These are phyloP conservation scores for Crithidia bombi DNA, from an alignment of 208 protist genomes.

Conservation along the genomic window DNA sequence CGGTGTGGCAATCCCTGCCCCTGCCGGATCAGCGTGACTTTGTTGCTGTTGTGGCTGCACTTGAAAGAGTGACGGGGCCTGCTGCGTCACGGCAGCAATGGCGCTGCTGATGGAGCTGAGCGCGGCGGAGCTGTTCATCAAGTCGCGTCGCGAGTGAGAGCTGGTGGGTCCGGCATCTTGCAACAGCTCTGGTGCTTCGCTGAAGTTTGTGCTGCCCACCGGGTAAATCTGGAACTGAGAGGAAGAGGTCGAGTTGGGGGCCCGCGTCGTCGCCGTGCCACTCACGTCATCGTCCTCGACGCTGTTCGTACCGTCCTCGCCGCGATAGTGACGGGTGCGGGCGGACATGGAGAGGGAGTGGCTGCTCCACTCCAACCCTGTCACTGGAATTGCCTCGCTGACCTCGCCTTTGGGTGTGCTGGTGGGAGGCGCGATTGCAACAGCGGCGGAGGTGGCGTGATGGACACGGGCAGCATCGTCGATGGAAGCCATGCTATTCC, in stretches of 20 bases:
- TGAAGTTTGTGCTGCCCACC: constrained; percentile 5
- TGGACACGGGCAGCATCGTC: background rate
- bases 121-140: background rate
- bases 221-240: constrained; percentile 12
- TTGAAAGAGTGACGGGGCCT: background rate
- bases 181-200: constrained; percentile 7
- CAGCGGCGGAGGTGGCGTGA: background rate
- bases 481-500: too few species aligned
- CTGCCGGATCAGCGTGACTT: background rate
- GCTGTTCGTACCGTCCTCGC: constrained; percentile 7
- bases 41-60: background rate
- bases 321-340: background rate
- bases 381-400: background rate
- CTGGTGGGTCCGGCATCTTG: constrained; percentile 6
- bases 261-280: constrained; percentile 13
- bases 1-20: background rate
- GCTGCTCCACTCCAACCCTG: constrained; percentile 16
- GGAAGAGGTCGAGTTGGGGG: constrained; percentile 12
- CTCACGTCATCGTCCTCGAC: constrained; percentile 13
- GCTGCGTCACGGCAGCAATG: background rate
- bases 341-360: constrained; percentile 11
- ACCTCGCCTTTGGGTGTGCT: background rate
- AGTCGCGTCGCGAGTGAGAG: constrained; percentile 5
- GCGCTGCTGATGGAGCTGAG: background rate
- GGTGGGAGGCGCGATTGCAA: background rate